A percentile compares a stretch with the other conserved stretches of the same genome.
These are phyloP conservation scores for Trichoderma cornu-damae DNA, from an alignment of 2,329 filamentous ascomycete species.

Conservation along the genomic window DNA sequence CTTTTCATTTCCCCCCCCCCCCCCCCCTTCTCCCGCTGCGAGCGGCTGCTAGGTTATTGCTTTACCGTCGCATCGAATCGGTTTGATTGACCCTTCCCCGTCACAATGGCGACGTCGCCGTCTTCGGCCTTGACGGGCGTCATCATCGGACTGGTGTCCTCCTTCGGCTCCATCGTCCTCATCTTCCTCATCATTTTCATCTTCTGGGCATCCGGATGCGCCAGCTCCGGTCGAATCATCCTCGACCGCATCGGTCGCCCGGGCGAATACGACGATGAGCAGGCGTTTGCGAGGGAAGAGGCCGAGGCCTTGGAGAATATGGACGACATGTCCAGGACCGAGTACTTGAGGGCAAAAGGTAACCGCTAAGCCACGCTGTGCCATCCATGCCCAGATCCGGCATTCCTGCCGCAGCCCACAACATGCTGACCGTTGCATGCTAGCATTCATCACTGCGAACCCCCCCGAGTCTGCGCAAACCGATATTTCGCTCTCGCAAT, in stretches of 20 bases:
- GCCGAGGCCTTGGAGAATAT: conserved; percentile 90
- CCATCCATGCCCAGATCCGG: conserved; percentile 7
- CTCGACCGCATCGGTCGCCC: conserved; percentile 89
- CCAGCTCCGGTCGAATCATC: conserved; percentile 79
- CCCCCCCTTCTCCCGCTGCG: conserved; percentile 12
- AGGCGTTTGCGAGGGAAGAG: conserved; percentile 89
- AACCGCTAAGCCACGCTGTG: conserved; percentile 32
- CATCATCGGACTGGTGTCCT: conserved; percentile 89
- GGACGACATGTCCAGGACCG: conserved; percentile 85
- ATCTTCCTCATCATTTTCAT: conserved; percentile 86
- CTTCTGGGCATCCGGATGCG: conserved; percentile 68
- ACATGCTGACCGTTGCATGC: neutral
- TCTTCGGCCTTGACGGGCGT: conserved; percentile 63
- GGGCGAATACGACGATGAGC: conserved; percentile 96
- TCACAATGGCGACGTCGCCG: conserved; percentile 32
- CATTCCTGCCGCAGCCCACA: neutral
- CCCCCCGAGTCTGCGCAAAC: conserved; percentile 93
- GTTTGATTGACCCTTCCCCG: conserved; percentile 16
- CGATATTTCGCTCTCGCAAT: conserved; percentile 95
- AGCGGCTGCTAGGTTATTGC: conserved; percentile 8
- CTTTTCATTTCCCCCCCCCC: no score
- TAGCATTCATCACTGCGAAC: conserved; percentile 90
- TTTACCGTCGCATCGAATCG: conserved; percentile 3
- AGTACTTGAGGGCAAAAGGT: conserved; percentile 96
- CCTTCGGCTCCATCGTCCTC: conserved; percentile 83